Evolutionary conservation across 2,329 filamentous ascomycete genomes (phyloP).

Genomic region (Aaosphaeria pasadenensis): DNA sequence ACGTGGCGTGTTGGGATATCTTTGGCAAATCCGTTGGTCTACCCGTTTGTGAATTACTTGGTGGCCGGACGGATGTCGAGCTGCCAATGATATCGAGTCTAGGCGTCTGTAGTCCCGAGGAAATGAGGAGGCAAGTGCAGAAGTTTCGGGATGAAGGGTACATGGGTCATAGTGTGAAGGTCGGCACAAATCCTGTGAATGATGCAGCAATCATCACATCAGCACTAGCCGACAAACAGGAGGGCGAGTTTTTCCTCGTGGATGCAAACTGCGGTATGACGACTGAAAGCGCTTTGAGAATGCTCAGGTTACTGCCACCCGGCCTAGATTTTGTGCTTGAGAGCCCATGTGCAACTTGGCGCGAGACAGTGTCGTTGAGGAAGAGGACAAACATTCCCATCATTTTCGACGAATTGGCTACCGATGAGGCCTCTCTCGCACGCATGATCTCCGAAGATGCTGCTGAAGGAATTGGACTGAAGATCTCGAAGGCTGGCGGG

Average conservation of each 20-base stretch:
- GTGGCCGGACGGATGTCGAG: conserved; percentile 13
- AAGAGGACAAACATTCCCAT: conserved; percentile 17
- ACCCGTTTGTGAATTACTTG: conserved; percentile 20
- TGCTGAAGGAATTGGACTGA: conserved; percentile 18
- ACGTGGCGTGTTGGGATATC: conserved; percentile 21
- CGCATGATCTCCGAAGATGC: conserved; percentile 21
- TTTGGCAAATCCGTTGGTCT: conserved; percentile 20
- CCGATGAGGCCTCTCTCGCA: conserved; percentile 9
- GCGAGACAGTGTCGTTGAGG: conserved; percentile 17
- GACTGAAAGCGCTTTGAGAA: conserved; percentile 16
- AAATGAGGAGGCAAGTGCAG: not conserved
- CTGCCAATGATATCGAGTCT: conserved; percentile 6
- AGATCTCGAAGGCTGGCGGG: conserved; percentile 16
- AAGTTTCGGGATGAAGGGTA: conserved; percentile 1
- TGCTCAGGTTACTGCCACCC: conserved; percentile 16
- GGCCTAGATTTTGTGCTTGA: conserved; percentile 21
- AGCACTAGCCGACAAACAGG: conserved; percentile 1
- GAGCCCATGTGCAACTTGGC: conserved; percentile 19
- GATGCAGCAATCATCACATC: not conserved
- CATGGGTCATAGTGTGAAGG: not conserved
- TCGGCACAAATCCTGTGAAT: not conserved
- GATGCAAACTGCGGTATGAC: conserved; percentile 3
- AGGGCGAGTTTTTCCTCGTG: conserved; percentile 1
- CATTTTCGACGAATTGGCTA: conserved; percentile 18
- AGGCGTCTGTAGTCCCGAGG: not conserved